Evolutionary conservation across 169 alveolate genomes (phyloP).

Genomic region (Plasmodium falciparum): DNA sequence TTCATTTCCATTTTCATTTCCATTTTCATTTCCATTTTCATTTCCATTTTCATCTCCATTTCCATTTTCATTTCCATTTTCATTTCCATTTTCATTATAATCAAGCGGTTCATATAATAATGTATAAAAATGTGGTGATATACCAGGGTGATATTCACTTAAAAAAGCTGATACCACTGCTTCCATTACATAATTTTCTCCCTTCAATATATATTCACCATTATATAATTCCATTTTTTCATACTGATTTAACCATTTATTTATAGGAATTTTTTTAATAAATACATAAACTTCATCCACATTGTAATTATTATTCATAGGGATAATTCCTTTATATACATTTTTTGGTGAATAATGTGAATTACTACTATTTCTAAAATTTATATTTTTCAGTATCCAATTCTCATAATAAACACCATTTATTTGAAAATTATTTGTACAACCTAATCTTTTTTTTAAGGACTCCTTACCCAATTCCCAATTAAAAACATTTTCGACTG

Average conservation of each 20-base stretch:
- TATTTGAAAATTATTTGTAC: too few species aligned
- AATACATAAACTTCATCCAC: slow-evolving; percentile 58
- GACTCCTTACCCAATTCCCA: too few species aligned
- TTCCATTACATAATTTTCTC: slow-evolving; percentile 87
- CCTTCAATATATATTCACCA: slow-evolving; percentile 86
- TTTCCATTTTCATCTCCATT: too few species aligned
- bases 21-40: slow-evolving; percentile 1
- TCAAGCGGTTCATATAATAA: slow-evolving; percentile 76
- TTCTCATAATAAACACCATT: too few species aligned
- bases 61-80: too few species aligned
- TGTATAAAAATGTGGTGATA: slow-evolving; percentile 81
- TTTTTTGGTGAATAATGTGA: too few species aligned
- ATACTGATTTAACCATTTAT: slow-evolving; percentile 85
- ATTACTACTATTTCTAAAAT: too few species aligned
- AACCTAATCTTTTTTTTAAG: too few species aligned
- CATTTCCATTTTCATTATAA: background rate
- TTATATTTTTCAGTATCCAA: too few species aligned
- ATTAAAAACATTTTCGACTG: too few species aligned
- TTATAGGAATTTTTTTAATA: slow-evolving; percentile 82
- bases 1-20: slow-evolving; percentile 1
- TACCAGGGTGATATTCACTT: slow-evolving; percentile 69
- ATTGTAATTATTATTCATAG: too few species aligned
- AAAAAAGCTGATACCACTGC: slow-evolving; percentile 85
- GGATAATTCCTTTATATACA: too few species aligned
- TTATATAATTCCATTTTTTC: slow-evolving; percentile 78